phyloP scores from a whole-genome alignment of 352 stramenopile genomes.

The Globisporangium takayamanum region DNA sequence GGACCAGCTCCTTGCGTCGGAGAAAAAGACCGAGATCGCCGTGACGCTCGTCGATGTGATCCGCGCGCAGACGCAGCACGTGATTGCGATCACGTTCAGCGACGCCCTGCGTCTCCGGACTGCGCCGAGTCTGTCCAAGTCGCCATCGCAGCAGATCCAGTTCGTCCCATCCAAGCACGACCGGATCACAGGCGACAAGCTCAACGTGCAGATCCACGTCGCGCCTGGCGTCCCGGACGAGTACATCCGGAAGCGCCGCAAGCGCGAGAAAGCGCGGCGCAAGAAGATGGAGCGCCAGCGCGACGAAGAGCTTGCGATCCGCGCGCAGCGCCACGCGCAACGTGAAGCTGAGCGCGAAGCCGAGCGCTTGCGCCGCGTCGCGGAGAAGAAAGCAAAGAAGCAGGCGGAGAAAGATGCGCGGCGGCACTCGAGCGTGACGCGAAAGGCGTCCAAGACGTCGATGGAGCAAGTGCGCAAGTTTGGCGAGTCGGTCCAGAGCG shows the following conservation, averaged over 20 bases:
- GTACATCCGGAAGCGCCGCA: constrained; percentile 83
- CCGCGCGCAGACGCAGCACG: constrained; percentile 32
- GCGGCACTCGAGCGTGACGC: constrained; percentile 27
- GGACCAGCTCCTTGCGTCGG: constrained; percentile 68
- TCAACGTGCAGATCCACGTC: constrained; percentile 48
- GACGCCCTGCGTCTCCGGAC: constrained; percentile 54
- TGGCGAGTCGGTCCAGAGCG: constrained; percentile 43
- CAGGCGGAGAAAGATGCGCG: constrained; percentile 65
- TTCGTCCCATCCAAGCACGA: constrained; percentile 44
- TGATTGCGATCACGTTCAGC: constrained; percentile 70
- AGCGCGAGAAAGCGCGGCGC: constrained; percentile 72
- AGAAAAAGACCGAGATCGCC: constrained; percentile 87
- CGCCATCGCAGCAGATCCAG: constrained; percentile 55
- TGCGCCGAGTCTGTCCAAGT: constrained; percentile 40
- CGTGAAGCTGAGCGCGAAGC: constrained; percentile 59
- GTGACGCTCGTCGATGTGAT: constrained; percentile 82
- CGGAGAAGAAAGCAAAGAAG: constrained; percentile 87
- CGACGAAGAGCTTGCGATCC: constrained; percentile 68
- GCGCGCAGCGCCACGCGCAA: constrained; percentile 58
- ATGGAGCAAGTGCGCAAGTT: constrained; percentile 75
- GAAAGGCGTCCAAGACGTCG: constrained; percentile 35
- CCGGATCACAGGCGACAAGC: constrained; percentile 37
- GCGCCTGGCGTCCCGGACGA: constrained; percentile 64
- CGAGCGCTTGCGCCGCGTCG: constrained; percentile 68
- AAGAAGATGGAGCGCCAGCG: constrained; percentile 68